These are phyloP conservation scores for Colletotrichum cuscutae DNA, from an alignment of 2,329 filamentous ascomycete genomes.

Conservation along the genomic window DNA sequence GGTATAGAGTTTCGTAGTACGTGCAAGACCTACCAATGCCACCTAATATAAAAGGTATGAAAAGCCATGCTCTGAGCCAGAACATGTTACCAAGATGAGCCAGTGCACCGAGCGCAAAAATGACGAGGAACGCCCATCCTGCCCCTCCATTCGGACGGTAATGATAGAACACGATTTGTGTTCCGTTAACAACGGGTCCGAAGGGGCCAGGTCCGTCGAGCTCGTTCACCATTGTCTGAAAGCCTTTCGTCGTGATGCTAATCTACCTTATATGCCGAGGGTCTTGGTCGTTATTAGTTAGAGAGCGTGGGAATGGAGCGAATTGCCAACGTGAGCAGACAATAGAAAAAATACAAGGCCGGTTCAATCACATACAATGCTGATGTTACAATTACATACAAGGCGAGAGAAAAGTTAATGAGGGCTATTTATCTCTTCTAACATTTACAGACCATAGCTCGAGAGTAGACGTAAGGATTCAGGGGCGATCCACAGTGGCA, in stretches of 20 bases:
- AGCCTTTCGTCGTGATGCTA: not conserved
- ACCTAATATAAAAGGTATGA: conserved; percentile 13
- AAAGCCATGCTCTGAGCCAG: conserved; percentile 14
- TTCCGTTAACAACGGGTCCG: conserved; percentile 29
- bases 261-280: not conserved
- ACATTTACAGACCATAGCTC: not conserved
- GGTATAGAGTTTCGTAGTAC: no score
- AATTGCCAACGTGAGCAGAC: not conserved
- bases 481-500: not conserved
- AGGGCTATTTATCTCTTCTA: not conserved
- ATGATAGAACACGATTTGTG: conserved; percentile 26
- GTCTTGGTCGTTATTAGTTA: not conserved
- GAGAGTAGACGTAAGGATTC: not conserved
- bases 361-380: no score
- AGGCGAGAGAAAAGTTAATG: not conserved
- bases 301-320: not conserved
- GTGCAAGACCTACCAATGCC: conserved; percentile 1
- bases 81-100: conserved; percentile 8
- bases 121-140: conserved; percentile 25
- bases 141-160: conserved; percentile 18
- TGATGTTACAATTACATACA: not conserved
- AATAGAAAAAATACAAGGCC: no score
- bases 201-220: conserved; percentile 5
- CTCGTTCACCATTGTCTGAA: conserved; percentile 16
- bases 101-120: conserved; percentile 13